Conservation (phyloP, 176 grass and related monocot genomes). For the Rhynchospora breviuscula region DNA sequence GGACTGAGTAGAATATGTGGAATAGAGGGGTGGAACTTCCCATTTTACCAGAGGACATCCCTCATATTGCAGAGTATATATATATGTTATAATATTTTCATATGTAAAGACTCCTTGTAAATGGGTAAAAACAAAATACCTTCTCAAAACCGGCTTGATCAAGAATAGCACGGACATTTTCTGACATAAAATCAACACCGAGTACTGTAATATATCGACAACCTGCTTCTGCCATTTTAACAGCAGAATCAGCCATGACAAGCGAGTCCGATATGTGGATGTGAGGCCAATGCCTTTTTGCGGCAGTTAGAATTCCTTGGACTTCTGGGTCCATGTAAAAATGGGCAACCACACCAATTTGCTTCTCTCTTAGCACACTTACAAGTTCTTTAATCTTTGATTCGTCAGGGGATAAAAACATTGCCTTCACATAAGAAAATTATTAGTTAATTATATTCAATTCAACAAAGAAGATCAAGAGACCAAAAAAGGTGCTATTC, state of each 20-base stretch:
- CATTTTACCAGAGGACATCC: neutral
- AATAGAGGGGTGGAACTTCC: neutral
- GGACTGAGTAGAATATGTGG: neutral
- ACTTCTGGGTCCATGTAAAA: conserved; percentile 99
- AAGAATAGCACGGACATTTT: conserved; percentile 99
- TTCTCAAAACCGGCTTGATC: conserved; percentile 86
- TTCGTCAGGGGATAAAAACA: conserved; percentile 75
- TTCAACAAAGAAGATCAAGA: neutral
- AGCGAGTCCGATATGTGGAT: conserved; percentile 96
- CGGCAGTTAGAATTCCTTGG: conserved; percentile 85
- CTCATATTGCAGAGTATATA: neutral
- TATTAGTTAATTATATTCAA: neutral
- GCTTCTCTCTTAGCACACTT: conserved; percentile 53
- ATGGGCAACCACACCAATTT: conserved; percentile 88
- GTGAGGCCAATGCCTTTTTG: conserved; percentile 89
- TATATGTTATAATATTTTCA: neutral
- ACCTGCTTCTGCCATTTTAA: conserved; percentile 95
- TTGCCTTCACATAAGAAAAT: conserved; percentile 46
- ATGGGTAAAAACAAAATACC: conserved; percentile 34
- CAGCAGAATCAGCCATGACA: conserved; percentile 90
- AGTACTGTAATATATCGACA: conserved; percentile 83
- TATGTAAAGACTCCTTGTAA: neutral
- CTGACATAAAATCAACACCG: conserved; percentile 99
- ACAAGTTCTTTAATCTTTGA: conserved; percentile 63
- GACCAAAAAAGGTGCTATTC: neutral